Evolutionary conservation across 176 grass and related monocot species (phyloP).

Genomic region (Zizania latifolia): DNA sequence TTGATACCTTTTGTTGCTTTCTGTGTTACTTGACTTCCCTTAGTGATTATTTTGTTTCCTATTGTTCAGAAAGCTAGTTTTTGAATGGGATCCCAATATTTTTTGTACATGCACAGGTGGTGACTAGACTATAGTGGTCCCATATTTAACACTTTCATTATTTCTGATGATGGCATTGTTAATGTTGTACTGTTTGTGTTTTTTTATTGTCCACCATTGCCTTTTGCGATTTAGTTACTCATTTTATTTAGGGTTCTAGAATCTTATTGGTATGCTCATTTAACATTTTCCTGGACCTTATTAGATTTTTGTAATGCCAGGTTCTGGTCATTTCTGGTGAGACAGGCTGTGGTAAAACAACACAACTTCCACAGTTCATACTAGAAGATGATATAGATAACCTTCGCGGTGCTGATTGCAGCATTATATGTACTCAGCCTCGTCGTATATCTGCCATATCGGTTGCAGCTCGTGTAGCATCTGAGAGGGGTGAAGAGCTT

Average conservation of each 20-base stretch:
- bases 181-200: background rate
- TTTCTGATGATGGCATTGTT: background rate
- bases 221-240: background rate
- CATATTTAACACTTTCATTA: background rate
- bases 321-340: conserved; percentile 95
- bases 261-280: background rate
- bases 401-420: conserved; percentile 73
- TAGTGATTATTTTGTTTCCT: background rate
- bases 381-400: conserved; percentile 84
- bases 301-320: conserved; percentile 33
- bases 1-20: background rate
- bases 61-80: background rate
- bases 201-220: conserved; percentile 7
- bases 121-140: background rate
- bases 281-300: conserved; percentile 2
- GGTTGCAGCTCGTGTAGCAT: conserved; percentile 75
- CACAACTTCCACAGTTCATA: conserved; percentile 93
- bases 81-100: background rate
- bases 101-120: background rate
- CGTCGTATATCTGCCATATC: conserved; percentile 96
- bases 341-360: conserved; percentile 96
- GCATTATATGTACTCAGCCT: conserved; percentile 94
- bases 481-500: conserved; percentile 83
- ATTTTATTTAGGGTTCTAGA: conserved; percentile 13
- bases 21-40: background rate